Conservation (phyloP, 495 filamentous ascomycete species). For the Halenospora varia region DNA sequence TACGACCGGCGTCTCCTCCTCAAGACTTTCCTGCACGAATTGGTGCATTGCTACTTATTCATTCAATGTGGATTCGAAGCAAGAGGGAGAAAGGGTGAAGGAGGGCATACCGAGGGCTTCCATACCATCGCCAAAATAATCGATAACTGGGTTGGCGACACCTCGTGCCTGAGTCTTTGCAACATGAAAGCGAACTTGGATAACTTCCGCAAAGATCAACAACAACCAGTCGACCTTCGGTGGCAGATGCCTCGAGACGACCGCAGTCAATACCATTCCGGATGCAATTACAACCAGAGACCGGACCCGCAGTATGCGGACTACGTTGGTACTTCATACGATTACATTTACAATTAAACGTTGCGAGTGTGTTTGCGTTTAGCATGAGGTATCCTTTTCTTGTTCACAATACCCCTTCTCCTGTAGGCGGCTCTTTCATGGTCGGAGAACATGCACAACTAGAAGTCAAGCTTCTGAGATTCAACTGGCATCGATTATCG, state of each 20-base stretch:
- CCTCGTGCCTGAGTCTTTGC: conserved; percentile 41
- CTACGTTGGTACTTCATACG: neutral
- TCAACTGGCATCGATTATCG: too few relatives aligned
- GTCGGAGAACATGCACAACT: too few relatives aligned
- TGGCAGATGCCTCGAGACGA: neutral
- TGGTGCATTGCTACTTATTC: conserved; percentile 55
- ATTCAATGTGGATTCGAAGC: conserved; percentile 49
- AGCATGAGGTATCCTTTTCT: neutral
- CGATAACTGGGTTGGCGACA: conserved; percentile 47
- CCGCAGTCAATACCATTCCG: neutral
- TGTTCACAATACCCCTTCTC: neutral
- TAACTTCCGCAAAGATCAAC: conserved; percentile 12
- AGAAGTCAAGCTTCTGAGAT: too few relatives aligned
- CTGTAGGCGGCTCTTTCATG: too few relatives aligned
- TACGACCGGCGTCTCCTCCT: conserved; percentile 51
- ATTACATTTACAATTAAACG: neutral
- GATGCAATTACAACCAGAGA: neutral
- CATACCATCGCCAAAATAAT: conserved; percentile 44
- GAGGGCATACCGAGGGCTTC: conserved; percentile 51
- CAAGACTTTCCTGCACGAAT: conserved; percentile 53
- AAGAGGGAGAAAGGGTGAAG: conserved; percentile 34
- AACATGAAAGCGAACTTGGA: conserved; percentile 49
- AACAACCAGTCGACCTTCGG: neutral
- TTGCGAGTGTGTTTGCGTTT: neutral
- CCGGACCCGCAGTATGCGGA: neutral